Evolutionary conservation across 2,329 filamentous ascomycete species (phyloP).

Genomic region (Chaetomiaceae sp.): DNA sequence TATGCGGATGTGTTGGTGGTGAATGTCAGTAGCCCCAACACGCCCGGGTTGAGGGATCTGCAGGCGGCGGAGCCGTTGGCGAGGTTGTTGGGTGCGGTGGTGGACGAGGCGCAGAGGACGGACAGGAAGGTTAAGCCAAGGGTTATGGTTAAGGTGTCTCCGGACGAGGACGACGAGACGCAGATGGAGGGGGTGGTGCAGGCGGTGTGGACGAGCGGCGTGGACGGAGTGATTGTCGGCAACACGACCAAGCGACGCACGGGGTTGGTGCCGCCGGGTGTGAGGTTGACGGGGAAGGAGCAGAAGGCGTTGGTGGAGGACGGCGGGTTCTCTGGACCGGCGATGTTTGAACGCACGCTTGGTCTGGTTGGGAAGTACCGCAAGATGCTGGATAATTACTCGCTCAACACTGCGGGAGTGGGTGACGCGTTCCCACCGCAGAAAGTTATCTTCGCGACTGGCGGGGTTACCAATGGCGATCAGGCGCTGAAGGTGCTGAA

Average conservation of each 20-base stretch:
- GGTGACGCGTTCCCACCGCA: slow-evolving; percentile 30
- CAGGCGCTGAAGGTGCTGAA: slow-evolving; percentile 78
- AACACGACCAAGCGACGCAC: slow-evolving; percentile 88
- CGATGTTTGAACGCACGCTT: slow-evolving; percentile 76
- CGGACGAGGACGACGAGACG: slow-evolving; percentile 80
- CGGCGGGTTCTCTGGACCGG: slow-evolving; percentile 86
- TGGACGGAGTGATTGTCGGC: slow-evolving; percentile 92
- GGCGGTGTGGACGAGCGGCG: slow-evolving; percentile 74
- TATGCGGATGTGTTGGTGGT: slow-evolving; percentile 97
- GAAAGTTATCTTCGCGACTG: slow-evolving; percentile 89
- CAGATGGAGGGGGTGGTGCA: slow-evolving; percentile 86
- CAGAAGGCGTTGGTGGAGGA: slow-evolving; percentile 63
- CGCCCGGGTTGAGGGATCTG: slow-evolving; percentile 78
- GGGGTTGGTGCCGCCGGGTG: slow-evolving; percentile 61
- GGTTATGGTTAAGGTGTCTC: slow-evolving; percentile 98
- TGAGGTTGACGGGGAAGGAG: slow-evolving; percentile 60
- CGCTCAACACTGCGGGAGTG: slow-evolving; percentile 29
- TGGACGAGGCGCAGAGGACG: slow-evolving; percentile 64
- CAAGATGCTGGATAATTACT: slow-evolving; percentile 53
- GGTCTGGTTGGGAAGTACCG: slow-evolving; percentile 76
- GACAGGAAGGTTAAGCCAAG: slow-evolving; percentile 66
- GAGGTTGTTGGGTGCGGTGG: slow-evolving; percentile 72
- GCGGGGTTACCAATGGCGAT: slow-evolving; percentile 82
- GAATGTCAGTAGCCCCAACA: slow-evolving; percentile 96
- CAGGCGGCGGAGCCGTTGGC: slow-evolving; percentile 82